phyloP scores from a whole-genome alignment of 352 stramenopile genomes.

The Phytophthora kernoviae region DNA sequence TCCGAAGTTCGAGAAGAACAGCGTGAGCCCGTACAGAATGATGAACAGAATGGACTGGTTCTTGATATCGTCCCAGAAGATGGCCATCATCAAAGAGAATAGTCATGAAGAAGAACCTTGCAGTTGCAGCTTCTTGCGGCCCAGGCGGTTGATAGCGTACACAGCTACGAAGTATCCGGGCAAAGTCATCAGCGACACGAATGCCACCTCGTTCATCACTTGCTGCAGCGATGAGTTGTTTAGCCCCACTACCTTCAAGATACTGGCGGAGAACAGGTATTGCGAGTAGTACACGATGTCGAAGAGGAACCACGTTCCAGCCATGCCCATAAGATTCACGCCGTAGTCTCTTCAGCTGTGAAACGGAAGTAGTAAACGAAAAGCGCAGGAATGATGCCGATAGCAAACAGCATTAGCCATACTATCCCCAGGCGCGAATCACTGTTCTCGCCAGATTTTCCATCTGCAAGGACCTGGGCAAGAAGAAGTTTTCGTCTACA shows the following conservation, averaged over 20 bases:
- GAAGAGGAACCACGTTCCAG: slow-evolving; percentile 78
- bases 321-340: slow-evolving; percentile 49
- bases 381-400: slow-evolving; percentile 52
- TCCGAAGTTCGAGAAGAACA: slow-evolving; percentile 84
- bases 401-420: slow-evolving; percentile 67
- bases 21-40: slow-evolving; percentile 67
- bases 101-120: slow-evolving; percentile 59
- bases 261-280: slow-evolving; percentile 67
- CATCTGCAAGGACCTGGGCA: slow-evolving; percentile 50
- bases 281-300: slow-evolving; percentile 78
- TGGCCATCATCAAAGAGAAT: slow-evolving; percentile 54
- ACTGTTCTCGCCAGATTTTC: slow-evolving; percentile 39
- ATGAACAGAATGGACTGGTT: slow-evolving; percentile 54
- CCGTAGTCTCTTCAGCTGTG: slow-evolving; percentile 55
- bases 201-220: slow-evolving; percentile 57
- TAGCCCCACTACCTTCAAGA: slow-evolving; percentile 55
- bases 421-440: slow-evolving; percentile 52
- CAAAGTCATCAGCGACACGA: slow-evolving; percentile 59
- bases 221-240: slow-evolving; percentile 40
- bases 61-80: slow-evolving; percentile 56
- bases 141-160: slow-evolving; percentile 60
- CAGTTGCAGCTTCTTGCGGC: slow-evolving; percentile 64
- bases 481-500: too few relatives aligned
- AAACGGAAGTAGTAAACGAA: slow-evolving; percentile 64
- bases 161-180: slow-evolving; percentile 76